Percentiles rank a stretch among this genome's conserved stretches.
Evolutionary conservation across 78 protist species (phyloP).

Genomic region (Monosiga brevicollis): DNA sequence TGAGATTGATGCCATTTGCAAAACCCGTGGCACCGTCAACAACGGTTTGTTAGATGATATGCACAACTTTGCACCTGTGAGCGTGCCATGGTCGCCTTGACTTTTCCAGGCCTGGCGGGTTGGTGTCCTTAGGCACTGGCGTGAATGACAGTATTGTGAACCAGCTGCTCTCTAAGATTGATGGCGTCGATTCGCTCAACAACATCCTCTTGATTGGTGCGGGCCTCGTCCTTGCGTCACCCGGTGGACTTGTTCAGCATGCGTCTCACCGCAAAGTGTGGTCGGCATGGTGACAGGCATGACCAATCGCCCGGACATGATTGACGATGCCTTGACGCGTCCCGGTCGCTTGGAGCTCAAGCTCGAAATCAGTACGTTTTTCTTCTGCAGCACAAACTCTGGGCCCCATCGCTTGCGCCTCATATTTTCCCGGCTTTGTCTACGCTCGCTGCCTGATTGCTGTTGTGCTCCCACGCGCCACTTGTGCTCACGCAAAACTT

Average conservation of each 20-base stretch:
- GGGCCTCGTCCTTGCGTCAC: too few species aligned
- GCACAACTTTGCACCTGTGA: too few species aligned
- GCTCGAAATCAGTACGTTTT: constrained; percentile 91
- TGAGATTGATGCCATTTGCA: constrained; percentile 93
- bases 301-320: constrained; percentile 96
- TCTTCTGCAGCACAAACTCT: too few species aligned
- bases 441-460: too few species aligned
- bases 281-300: too few species aligned
- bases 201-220: constrained; percentile 96
- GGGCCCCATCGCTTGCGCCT: too few species aligned
- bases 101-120: constrained; percentile 87
- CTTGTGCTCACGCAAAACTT: too few species aligned
- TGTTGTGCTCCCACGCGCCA: too few species aligned
- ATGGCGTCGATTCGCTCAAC: constrained; percentile 94
- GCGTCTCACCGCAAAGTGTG: too few species aligned
- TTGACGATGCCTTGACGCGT: constrained; percentile 96
- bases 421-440: too few species aligned
- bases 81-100: too few species aligned
- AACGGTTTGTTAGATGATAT: background rate
- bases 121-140: constrained; percentile 62
- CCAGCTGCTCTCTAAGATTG: constrained; percentile 95
- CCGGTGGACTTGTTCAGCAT: too few species aligned
- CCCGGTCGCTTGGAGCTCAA: constrained; percentile 96
- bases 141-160: constrained; percentile 94
- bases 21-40: background rate